A percentile compares a stretch with the other conserved stretches of the same genome.
Evolutionary conservation across 768 basidiomycete species (phyloP).

Genomic region (Flagelloscypha sp.): DNA sequence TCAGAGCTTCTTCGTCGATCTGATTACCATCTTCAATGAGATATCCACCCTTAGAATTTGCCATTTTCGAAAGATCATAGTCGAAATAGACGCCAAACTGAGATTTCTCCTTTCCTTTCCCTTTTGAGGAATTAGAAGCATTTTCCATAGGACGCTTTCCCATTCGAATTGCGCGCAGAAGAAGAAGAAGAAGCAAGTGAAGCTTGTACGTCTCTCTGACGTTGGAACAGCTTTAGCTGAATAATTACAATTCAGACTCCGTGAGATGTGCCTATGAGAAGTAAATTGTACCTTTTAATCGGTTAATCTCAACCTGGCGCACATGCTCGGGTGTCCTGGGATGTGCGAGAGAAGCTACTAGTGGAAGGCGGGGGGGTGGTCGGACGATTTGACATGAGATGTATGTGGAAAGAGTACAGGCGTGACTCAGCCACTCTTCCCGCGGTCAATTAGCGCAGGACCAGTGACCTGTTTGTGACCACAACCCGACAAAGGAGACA

Average conservation of each 20-base stretch:
- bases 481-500: too few species aligned
- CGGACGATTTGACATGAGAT: not conserved
- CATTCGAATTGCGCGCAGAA: constrained; percentile 48
- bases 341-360: too few species aligned
- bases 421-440: constrained; percentile 5
- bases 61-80: constrained; percentile 94
- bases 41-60: constrained; percentile 95
- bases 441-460: not conserved
- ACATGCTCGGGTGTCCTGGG: constrained; percentile 65
- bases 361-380: too few species aligned
- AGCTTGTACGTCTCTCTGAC: constrained; percentile 50
- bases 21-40: constrained; percentile 84
- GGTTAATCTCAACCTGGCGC: constrained; percentile 69
- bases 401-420: not conserved
- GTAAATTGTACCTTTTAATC: constrained; percentile 53
- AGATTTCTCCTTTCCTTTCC: constrained; percentile 57
- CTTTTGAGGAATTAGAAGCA: constrained; percentile 37
- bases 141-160: constrained; percentile 69
- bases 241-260: not conserved
- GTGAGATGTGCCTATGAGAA: not conserved
- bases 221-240: constrained; percentile 71
- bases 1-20: constrained; percentile 62
- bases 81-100: constrained; percentile 90
- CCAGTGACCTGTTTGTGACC: too few species aligned
- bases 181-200: constrained; percentile 33